Evolutionary conservation across 768 basidiomycete species (phyloP), one percentile per base, ranked within the genome.

Genomic region (Agrocybe praecox): DNA sequence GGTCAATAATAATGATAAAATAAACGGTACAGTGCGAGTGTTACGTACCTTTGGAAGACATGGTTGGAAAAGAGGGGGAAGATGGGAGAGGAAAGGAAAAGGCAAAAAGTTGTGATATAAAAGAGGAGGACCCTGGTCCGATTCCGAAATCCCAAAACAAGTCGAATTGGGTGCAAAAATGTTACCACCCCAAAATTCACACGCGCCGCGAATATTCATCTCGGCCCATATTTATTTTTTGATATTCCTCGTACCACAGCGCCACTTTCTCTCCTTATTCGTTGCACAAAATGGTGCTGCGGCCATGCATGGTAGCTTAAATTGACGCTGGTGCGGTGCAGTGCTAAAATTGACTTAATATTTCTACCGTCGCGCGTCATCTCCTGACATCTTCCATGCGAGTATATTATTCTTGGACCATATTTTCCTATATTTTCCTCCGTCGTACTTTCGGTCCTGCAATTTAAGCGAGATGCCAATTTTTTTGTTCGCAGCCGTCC

Each of bases 11-110:
- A 49, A 18, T 46, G 53, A 32, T 29, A 46, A 49, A 57, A 55
- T 59, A 51, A 53, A 52, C 46, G 47, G 42, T 26, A 42, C 5
- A 46, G 46, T 18, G 46, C 18, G 53, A 52, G 32, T 46, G 26
- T 18, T 34, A 51, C 67, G 45, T 42, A 77, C 76, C 77, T 74
- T 79, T 79, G 66, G 76, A 79, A 53, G 77, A 79, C 76, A 79
- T 79, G 69, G 61, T 72, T 67, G 65, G 53, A 60, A 55, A 53
- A 54, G 62, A 64, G 50, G 58, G 63, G 59, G 59, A 64, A 53
- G 61, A 52, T 42, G 60, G 53, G 56, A 56, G 59, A 62, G 65
- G 40, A 48, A 56, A 59, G 47, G 55, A 54, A 57, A 46, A 60
- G 54, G 17, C 23, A 44, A 46, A 44, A 26, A 42, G 62, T 62